Conservation (phyloP, 257 asterid species). For the Handroanthus guayacan region DNA sequence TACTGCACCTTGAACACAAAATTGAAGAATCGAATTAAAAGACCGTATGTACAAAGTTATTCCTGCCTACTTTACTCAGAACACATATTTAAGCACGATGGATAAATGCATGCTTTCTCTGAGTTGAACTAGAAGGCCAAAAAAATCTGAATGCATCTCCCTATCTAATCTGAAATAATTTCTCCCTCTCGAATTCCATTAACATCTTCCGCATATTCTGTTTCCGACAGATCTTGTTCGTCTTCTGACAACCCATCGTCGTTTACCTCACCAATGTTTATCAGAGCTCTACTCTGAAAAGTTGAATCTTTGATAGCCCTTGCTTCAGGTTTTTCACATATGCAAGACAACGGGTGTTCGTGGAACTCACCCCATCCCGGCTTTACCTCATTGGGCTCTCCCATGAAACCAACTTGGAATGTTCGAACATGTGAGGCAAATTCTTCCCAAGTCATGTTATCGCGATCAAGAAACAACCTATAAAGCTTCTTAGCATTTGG, state of each 20-base stretch:
- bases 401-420: conserved; percentile 76
- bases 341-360: conserved; percentile 74
- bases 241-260: conserved; percentile 56
- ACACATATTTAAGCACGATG: no score
- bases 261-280: conserved; percentile 34
- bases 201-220: conserved; percentile 49
- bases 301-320: conserved; percentile 10
- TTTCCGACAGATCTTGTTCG: conserved; percentile 55
- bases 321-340: conserved; percentile 52
- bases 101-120: no score
- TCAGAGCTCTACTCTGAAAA: conserved; percentile 13
- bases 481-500: conserved; percentile 71
- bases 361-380: conserved; percentile 74
- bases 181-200: conserved; percentile 36
- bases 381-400: conserved; percentile 67
- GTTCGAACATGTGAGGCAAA: conserved; percentile 57
- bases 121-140: no score
- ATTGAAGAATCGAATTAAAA: conserved; percentile 23
- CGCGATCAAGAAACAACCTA: conserved; percentile 47
- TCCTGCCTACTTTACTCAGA: no score
- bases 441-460: conserved; percentile 68
- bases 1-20: conserved; percentile 21
- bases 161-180: conserved; percentile 41
- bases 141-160: background rate
- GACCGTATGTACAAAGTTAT: conserved; percentile 40